Evolutionary conservation across 768 basidiomycete species (phyloP), one percentile per base, ranked within the genome.

Genomic region (Kwoniella mangroviensis): DNA sequence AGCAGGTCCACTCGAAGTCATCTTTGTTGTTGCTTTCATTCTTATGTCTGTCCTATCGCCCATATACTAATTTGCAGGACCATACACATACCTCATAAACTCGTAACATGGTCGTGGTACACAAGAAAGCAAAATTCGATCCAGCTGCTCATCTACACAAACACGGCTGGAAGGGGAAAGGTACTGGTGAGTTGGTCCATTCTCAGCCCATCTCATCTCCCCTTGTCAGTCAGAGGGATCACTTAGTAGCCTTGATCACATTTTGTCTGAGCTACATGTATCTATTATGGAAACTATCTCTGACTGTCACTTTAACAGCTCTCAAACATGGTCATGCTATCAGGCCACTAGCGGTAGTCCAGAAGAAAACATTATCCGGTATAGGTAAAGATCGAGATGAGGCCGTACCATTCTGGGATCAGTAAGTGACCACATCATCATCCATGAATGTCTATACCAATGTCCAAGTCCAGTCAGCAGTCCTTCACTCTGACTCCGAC

Each of bases 321-420:
- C 89, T 97, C n/a, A 89, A 93, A 34, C 85, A 90, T 13, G 94
- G 92, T 6, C 90, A 92, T 61, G 89, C 94, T 49, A 86, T 85
- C 21, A 87, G 88, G 7, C 94, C 94, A 1, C 84, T 98, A 41
- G 87, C 90, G 5, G 88, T 94, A 51, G 87, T 90, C 1, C 91
- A 91, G 81, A 97, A 97, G 85, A 90, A 90, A 84, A 92, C 87
- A 4, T 85, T 95, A n/a, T 85, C 88, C 11, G 94, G 94, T 2
- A 83, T 98, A 68, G 94, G 94, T 66, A 94, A 93, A 81, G 93
- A 98, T 82, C 88, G 94, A 73, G 94, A 96, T 78, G 94, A 95
- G 75, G 93, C 93, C 0, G 94, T 94, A 80, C 94, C 94, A 61
- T 98, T 98, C 87, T 98, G 94, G 94, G 94, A 98, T 82, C 93